Evolutionary conservation across 2,329 filamentous ascomycete species (phyloP).

Genomic region (Cytospora mali): DNA sequence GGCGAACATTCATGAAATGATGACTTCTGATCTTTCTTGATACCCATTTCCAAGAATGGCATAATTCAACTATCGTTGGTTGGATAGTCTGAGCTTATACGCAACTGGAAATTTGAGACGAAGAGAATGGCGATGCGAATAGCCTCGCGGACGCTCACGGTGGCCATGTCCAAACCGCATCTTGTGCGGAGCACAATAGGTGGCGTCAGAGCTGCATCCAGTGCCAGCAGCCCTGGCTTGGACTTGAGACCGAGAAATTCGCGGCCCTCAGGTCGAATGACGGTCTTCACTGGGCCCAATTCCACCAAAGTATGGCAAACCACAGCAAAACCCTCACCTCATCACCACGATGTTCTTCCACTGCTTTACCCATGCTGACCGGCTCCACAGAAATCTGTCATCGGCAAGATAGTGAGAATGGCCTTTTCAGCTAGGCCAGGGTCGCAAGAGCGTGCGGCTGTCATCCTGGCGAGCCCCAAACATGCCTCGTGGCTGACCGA

Average conservation of each 20-base stretch:
- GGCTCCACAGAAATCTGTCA: slow-evolving; percentile 7
- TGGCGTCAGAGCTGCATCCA: slow-evolving; percentile 4
- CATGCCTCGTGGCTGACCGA: slow-evolving; percentile 54
- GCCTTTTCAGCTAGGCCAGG: not conserved
- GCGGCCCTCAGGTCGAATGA: not conserved
- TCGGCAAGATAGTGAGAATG: not conserved
- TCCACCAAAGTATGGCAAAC: slow-evolving; percentile 7
- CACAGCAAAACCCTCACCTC: not conserved
- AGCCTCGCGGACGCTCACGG: not conserved
- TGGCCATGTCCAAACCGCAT: not conserved
- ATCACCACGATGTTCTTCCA: not conserved
- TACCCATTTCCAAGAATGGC: not conserved
- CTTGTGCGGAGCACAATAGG: not conserved
- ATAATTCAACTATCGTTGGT: not conserved
- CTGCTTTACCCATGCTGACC: not conserved
- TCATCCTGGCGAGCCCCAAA: slow-evolving; percentile 53
- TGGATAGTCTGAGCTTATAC: not conserved
- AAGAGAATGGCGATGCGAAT: not conserved
- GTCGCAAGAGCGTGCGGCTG: slow-evolving; percentile 41
- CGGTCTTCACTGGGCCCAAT: slow-evolving; percentile 9
- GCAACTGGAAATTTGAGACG: not conserved
- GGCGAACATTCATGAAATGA: not conserved
- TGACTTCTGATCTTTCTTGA: too few species aligned
- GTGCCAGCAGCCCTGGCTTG: not conserved
- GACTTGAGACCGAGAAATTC: not conserved